Base-by-base conservation (phyloP, 176 grass and related monocot species). In the Aegilops tauschii region DNA sequence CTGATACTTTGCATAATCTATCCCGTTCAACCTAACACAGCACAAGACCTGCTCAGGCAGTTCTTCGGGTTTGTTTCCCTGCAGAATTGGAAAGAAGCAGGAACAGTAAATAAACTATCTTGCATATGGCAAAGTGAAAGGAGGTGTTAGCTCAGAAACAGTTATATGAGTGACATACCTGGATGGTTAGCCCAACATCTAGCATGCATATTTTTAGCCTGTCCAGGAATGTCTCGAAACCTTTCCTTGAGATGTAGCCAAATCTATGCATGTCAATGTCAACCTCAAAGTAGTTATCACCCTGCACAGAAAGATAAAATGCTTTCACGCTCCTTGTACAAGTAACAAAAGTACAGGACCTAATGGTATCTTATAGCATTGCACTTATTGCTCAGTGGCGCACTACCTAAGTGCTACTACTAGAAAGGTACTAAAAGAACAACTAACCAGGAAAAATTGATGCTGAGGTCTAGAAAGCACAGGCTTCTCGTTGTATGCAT, bases 241-340 rank as follows among this genome's bases (percentile, higher is more conserved):
- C 97, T 92, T 99, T 99, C 83, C 97, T 90, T 29, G 97, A 93
- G 44, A 99, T 99, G 85, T 99, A 99, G 83, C 94, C 94, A 86
- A 99, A 99, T 89, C 94, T 91, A 88, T 99, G 97, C 94, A 99
- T 97, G 69, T 99, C 94, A 82, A 99, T 88, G 90, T 99, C 97
- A 61, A 99, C 90, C 87, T 99, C 97, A 42, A 97, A 87, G 89
- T 99, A 99, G 67, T 94, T 94, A 69, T 92, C 89, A 71, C 90
- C 87, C 97, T 99, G 90, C 81, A 89, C 66, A 92, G 9, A 88
- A 82, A 76, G 27, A 90, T 39, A 88, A 70, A 50, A 65, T 34
- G 59, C 44, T 66, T 44, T 21, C 65, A 21, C 17, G 34, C 31
- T 79, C 54, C 30, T 63, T 64, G 18, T 9, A 12, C 2, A 25